Conservation (phyloP, 305 asterid species). For the Fraxinus floribunda region DNA sequence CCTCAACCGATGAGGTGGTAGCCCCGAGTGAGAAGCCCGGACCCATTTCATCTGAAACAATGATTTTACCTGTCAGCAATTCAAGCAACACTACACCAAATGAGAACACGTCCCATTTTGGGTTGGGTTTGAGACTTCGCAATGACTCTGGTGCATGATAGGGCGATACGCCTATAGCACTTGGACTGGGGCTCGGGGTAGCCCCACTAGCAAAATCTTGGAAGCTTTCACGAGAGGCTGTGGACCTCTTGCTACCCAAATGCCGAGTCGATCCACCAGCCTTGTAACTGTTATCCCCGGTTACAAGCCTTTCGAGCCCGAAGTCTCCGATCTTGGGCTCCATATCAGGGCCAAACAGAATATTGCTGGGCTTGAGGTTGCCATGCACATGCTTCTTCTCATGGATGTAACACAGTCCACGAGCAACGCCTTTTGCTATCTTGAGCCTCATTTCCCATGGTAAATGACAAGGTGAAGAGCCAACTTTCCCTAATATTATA, state of each 20-base stretch:
- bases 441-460: constrained; percentile 85
- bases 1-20: constrained; percentile 43
- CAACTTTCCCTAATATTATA: constrained; percentile 58
- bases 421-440: constrained; percentile 88
- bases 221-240: constrained; percentile 77
- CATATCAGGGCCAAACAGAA: constrained; percentile 65
- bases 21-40: constrained; percentile 42
- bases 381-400: constrained; percentile 95
- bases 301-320: constrained; percentile 79
- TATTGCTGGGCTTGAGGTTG: constrained; percentile 80
- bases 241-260: constrained; percentile 85
- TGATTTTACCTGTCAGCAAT: constrained; percentile 64
- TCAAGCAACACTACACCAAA: constrained; percentile 78
- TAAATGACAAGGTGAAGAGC: constrained; percentile 81
- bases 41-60: constrained; percentile 60
- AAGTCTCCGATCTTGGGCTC: constrained; percentile 93
- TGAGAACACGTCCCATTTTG: constrained; percentile 89
- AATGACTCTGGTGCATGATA: constrained; percentile 90
- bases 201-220: constrained; percentile 61
- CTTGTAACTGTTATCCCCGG: constrained; percentile 61
- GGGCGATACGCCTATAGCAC: constrained; percentile 65
- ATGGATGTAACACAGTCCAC: constrained; percentile 83
- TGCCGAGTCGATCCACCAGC: constrained; percentile 66
- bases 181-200: constrained; percentile 84
- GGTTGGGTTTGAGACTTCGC: constrained; percentile 75